Conservation (phyloP, 768 basidiomycete species). For the Rossbeevera mucosa region DNA sequence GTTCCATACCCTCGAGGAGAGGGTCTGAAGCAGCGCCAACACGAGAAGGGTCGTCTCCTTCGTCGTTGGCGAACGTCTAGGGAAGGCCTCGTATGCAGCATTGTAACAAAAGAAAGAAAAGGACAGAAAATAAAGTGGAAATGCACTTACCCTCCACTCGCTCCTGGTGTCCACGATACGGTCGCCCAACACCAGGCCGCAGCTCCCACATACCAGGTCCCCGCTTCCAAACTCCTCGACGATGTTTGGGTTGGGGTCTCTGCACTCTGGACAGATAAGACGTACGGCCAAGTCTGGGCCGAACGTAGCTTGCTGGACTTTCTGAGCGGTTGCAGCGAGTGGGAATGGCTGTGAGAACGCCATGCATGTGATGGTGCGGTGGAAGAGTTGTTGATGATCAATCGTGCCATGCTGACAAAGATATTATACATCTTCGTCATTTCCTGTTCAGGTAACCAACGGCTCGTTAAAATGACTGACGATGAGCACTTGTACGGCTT, state of each 20-base stretch:
- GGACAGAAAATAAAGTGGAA: constrained; percentile 1
- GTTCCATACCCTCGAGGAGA: constrained; percentile 89
- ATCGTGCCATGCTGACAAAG: too few relatives aligned
- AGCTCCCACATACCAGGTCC: constrained; percentile 91
- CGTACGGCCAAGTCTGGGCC: constrained; percentile 84
- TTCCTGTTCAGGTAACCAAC: too few relatives aligned
- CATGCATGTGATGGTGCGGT: constrained; percentile 40
- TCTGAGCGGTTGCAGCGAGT: constrained; percentile 51
- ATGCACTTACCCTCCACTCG: constrained; percentile 86
- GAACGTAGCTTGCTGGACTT: constrained; percentile 54
- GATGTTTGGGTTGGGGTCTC: constrained; percentile 89
- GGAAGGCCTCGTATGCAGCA: constrained; percentile 22
- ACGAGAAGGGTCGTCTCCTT: constrained; percentile 99
- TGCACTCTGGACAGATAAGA: constrained; percentile 93
- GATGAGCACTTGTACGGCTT: constrained; percentile 65
- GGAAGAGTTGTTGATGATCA: too few relatives aligned
- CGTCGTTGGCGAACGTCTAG: constrained; percentile 99
- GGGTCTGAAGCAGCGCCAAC: constrained; percentile 96
- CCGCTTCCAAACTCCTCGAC: constrained; percentile 97
- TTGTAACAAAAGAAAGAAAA: constrained; percentile 11
- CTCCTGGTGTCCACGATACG: constrained; percentile 95
- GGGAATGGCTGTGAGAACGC: constrained; percentile 79
- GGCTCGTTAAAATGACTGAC: constrained; percentile 17
- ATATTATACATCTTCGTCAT: too few relatives aligned
- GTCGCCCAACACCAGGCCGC: constrained; percentile 93